Evolutionary conservation across 2,329 filamentous ascomycete genomes (phyloP).

Genomic region (Passalora sequoiae): DNA sequence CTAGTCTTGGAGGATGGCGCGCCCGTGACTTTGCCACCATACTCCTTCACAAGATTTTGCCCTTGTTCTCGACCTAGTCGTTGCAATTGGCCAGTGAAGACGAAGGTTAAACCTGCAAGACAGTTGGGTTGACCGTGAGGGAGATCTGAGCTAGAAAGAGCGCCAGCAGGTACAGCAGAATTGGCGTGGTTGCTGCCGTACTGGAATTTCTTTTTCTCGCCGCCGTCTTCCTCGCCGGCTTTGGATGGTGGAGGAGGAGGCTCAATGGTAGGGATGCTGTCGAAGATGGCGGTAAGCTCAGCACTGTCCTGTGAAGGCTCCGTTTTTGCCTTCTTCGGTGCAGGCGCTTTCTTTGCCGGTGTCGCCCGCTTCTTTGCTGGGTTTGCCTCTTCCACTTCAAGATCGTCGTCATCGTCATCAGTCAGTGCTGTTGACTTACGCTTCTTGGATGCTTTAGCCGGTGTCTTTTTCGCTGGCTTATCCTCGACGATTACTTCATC

Average conservation of each 20-base stretch:
- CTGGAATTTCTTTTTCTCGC: constrained; percentile 63
- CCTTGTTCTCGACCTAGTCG: constrained; percentile 79
- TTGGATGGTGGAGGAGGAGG: constrained; percentile 77
- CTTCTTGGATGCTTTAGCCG: constrained; percentile 42
- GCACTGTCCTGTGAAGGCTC: constrained; percentile 61
- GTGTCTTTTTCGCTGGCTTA: constrained; percentile 37
- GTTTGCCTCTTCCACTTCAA: constrained; percentile 38
- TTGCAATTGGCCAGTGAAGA: constrained; percentile 86
- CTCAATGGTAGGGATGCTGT: constrained; percentile 76
- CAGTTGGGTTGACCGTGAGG: constrained; percentile 85
- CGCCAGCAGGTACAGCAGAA: constrained; percentile 55
- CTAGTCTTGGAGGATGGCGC: constrained; percentile 89
- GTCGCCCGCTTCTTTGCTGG: constrained; percentile 54
- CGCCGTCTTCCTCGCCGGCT: constrained; percentile 46
- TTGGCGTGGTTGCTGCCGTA: constrained; percentile 56
- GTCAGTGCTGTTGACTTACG: constrained; percentile 56
- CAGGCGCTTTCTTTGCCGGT: constrained; percentile 46
- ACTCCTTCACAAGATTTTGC: constrained; percentile 79
- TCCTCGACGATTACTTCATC: constrained; percentile 38
- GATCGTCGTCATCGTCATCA: constrained; percentile 51
- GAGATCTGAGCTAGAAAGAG: constrained; percentile 62
- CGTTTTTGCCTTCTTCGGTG: constrained; percentile 59
- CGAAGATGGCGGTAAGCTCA: constrained; percentile 74
- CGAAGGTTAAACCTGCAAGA: constrained; percentile 81
- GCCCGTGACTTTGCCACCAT: constrained; percentile 83